A percentile compares a stretch with the other conserved stretches of the same genome.
These are phyloP conservation scores for Hypoxylon sp. DNA, from an alignment of 2,329 filamentous ascomycete genomes.

Conservation along the genomic window DNA sequence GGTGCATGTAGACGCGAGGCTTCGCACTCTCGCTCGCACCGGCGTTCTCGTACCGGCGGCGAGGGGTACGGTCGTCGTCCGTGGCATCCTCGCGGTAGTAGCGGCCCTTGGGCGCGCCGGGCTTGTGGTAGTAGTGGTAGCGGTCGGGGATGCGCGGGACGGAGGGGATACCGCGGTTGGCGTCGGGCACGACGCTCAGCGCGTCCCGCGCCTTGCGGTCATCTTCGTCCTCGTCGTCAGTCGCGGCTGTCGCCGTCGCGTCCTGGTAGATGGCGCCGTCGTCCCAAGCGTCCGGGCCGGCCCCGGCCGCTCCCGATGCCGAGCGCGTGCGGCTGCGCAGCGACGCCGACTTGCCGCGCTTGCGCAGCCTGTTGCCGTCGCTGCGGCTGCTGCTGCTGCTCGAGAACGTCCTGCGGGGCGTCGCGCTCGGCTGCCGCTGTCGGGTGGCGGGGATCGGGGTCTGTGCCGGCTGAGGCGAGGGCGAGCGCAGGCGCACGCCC, in stretches of 20 bases:
- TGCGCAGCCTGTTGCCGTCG: conserved; percentile 26
- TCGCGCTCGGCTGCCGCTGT: not conserved
- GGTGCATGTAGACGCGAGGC: not conserved
- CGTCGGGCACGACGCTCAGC: conserved; percentile 54
- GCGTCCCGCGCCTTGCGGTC: conserved; percentile 12
- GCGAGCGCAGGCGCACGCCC: conserved; percentile 30
- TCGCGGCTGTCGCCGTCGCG: not conserved
- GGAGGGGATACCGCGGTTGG: conserved; percentile 56
- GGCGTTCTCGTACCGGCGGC: conserved; percentile 4
- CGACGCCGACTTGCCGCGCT: conserved; percentile 30
- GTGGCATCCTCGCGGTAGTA: not conserved
- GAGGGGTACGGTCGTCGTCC: conserved; percentile 15
- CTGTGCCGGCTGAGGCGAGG: conserved; percentile 30
- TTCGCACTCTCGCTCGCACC: not conserved
- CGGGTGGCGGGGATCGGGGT: not conserved
- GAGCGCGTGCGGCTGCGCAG: conserved; percentile 16
- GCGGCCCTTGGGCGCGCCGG: not conserved
- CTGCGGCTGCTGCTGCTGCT: conserved; percentile 13
- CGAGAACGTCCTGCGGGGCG: conserved; percentile 25
- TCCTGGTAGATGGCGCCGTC: conserved; percentile 4
- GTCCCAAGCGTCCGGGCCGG: conserved; percentile 17
- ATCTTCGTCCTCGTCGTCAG: not conserved
- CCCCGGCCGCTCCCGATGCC: not conserved
- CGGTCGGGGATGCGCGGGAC: conserved; percentile 56
- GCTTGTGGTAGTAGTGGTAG: conserved; percentile 43